Evolutionary conservation across 208 protist species (phyloP), one percentile per base, ranked within the genome.

Genomic region (Leishmania major): DNA sequence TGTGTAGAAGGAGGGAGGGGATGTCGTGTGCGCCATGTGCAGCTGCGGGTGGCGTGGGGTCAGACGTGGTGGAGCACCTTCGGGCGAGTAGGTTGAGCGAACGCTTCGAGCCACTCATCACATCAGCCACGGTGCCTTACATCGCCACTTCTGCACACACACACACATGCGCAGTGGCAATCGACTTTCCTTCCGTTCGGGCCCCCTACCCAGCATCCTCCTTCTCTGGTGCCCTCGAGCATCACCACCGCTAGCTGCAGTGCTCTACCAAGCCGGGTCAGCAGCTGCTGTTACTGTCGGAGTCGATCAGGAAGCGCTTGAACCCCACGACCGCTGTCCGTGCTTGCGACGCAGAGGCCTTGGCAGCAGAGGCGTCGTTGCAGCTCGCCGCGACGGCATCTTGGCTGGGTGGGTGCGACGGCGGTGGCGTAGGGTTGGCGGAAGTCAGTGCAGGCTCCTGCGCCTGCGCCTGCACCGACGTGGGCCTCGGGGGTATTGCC

Each of bases 281-380:
- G 60, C 62, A 31, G 19, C 71, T 82, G 78, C 86, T 93, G 76
- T 94, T 88, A 70, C 83, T 91, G 83, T 94, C 91, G 43, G 87
- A 91, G 87, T 96, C 91, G 43, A 94, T 92, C n/a, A 92, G 11
- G 67, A 94, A 91, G 28, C 80, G 78, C 64, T 84, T 82, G 40
- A 94, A 89, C 80, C 88, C 83, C 3, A 76, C 11, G 10, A 84
- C 75, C 8, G 64, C 51, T 37, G 51, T 22, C 45, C 69, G 43
- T 60, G 79, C 67, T 31, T 31, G 45, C n/a, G 69, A 60, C 22
- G 25, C 43, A 13, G 47, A 60, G 15, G 72, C 49, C 1, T 45
- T 5, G 0, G 51, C 51, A n/a, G 51, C 72, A 6, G 53, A 53
- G 7, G 81, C 8, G 57, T 64, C 19, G 53, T 8, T n/a, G 80